Percentiles rank a stretch among this genome's conserved stretches.
These are phyloP conservation scores for Heliamphora ciliata DNA, from an alignment of 179 eudicot species.

Conservation along the genomic window DNA sequence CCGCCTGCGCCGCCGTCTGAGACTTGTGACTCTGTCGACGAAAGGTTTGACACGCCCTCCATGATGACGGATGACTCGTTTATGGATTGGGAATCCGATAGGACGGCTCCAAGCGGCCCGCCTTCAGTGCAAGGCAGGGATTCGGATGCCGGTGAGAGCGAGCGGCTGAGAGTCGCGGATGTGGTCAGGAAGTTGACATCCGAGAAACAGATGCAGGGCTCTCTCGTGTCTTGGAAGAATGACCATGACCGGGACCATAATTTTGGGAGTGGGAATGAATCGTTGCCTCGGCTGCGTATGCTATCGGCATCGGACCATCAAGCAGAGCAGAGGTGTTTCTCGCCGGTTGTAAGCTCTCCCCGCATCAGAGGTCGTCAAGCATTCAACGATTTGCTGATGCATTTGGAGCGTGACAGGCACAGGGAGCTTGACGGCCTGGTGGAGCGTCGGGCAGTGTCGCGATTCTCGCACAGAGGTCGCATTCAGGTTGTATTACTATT, in stretches of 20 bases:
- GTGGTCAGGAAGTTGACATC: constrained; percentile 46
- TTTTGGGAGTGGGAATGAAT: background rate
- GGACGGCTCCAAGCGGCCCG: constrained; percentile 12
- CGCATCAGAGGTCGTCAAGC: constrained; percentile 70
- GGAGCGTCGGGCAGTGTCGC: constrained; percentile 42
- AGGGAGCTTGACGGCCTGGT: constrained; percentile 41
- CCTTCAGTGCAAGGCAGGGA: constrained; percentile 9
- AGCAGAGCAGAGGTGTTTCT: constrained; percentile 20
- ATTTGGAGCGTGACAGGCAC: constrained; percentile 42
- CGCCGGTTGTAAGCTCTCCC: constrained; percentile 32
- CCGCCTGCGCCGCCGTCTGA: background rate
- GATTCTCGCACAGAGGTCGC: constrained; percentile 59
- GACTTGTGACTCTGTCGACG: constrained; percentile 9
- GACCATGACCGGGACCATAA: constrained; percentile 11
- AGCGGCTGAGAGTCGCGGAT: constrained; percentile 51
- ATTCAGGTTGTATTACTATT: constrained; percentile 46
- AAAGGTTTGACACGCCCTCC: constrained; percentile 18
- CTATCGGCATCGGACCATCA: constrained; percentile 16
- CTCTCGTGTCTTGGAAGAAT: constrained; percentile 6
- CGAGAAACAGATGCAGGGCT: constrained; percentile 10
- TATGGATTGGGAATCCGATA: constrained; percentile 33
- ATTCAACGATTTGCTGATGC: constrained; percentile 34
- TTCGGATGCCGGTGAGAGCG: constrained; percentile 37
- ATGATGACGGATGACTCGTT: constrained; percentile 18
- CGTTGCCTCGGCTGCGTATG: constrained; percentile 21